Base-by-base conservation (phyloP, 2,329 filamentous ascomycete species). In the Fulvia fulva region DNA sequence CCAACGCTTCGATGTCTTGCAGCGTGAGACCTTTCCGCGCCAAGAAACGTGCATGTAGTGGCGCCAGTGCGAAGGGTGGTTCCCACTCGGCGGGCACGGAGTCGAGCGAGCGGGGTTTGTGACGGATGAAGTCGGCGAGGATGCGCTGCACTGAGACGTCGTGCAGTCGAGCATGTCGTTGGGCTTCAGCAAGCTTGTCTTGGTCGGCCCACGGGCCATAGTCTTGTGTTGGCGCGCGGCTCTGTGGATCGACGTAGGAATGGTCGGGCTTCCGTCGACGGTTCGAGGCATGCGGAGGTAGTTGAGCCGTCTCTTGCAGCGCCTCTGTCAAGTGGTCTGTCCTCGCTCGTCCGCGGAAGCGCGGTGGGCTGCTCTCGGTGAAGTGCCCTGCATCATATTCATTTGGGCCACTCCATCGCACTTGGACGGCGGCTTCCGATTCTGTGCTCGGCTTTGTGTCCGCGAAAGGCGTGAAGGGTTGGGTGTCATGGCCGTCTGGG, bases 1-100 rank as follows among this genome's bases (percentile, higher is more conserved):
- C 62, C 66, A 68, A 72, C 5, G 57, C 55, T 6, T 59, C 45
- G 16, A 73, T 44, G 49, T 73, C 67, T 14, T 63, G 26, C 4
- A 62, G 16, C 23, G 43, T 52, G 56, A 63, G 66, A 12, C 63
- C 62, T 45, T 60, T 57, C 2, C 22, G 8, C 1, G 34, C 37
- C 5, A 73, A 51, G 5, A 63, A 57, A 7, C 52, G 41, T 0
- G 52, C 34, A 46, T 65, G 65, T 16, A 19, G 19, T 2, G 25
- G 2, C 2, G 60, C 47, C 5, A 64, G 56, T 21, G 43, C 44
- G 37, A 61, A 64, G 8, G 45, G 26, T 16, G 26, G 16, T 12
- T 58, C 51, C 60, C 61, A 60, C 4, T 61, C 63, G 8, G 62
- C 63, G 26, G 57, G 44, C 57, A 61, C 26, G 11, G 46, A 47